Evolutionary conservation across 176 grass and related monocot species (phyloP), one percentile per base, ranked within the genome.

Genomic region (Lolium multiflorum): DNA sequence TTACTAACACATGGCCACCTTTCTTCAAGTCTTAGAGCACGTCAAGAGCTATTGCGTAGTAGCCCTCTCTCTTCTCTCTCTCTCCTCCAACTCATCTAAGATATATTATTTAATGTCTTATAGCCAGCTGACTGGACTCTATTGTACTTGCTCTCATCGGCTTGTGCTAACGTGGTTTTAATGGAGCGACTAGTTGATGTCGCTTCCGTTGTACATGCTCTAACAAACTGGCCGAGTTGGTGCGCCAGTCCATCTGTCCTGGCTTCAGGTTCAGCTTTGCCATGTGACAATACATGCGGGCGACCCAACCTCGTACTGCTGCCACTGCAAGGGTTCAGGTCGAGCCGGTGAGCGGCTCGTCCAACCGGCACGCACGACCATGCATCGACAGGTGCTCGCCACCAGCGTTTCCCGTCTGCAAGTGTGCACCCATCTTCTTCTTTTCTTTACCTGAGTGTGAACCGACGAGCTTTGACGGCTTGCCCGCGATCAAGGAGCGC

Each of bases 161-260:
- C n/a, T n/a, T n/a, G n/a, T n/a, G n/a, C n/a, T n/a, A n/a, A n/a
- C n/a, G n/a, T n/a, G n/a, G n/a, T n/a, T n/a, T n/a, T n/a, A n/a
- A n/a, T n/a, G n/a, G n/a, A n/a, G n/a, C n/a, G n/a, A n/a, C n/a
- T n/a, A n/a, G n/a, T n/a, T n/a, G n/a, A n/a, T n/a, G n/a, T n/a
- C n/a, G n/a, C n/a, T n/a, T n/a, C n/a, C n/a, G n/a, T n/a, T n/a
- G n/a, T n/a, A n/a, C n/a, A n/a, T n/a, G n/a, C n/a, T n/a, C n/a
- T 74, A 28, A 75, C 47, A 51, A 51, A 75, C 3, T 28, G 72
- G 72, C 47, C 47, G 13, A 49, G 72, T 28, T 75, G 72, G 47
- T 75, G 71, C 11, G 71, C 46, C 46, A 49, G 21, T 74, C 71
- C 60, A 4, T n/a, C 66, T 35, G 41, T 43, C 41, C 41, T 43